A percentile compares a stretch with the other conserved stretches of the same genome.
Conservation (phyloP, 352 stramenopile species). For the Pythium insidiosum region DNA sequence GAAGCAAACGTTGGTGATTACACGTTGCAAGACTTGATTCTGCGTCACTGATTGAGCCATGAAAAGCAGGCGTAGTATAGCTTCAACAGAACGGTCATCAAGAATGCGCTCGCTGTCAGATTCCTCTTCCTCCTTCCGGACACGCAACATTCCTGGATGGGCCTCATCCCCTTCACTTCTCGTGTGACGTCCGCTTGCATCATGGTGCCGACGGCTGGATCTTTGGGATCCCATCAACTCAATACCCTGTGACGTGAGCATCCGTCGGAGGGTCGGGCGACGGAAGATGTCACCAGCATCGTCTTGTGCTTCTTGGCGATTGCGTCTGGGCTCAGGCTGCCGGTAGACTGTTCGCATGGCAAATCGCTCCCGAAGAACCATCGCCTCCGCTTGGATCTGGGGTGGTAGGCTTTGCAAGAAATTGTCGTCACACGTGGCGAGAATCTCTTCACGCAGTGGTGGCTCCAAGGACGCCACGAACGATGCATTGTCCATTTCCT, state of each 20-base stretch:
- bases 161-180: slow-evolving; percentile 14
- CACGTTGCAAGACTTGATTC: slow-evolving; percentile 72
- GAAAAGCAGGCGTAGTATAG: slow-evolving; percentile 67
- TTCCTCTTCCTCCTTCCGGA: slow-evolving; percentile 73
- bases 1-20: slow-evolving; percentile 72
- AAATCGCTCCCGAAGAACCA: slow-evolving; percentile 93
- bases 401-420: slow-evolving; percentile 94
- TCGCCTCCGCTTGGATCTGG: slow-evolving; percentile 92
- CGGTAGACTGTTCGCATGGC: slow-evolving; percentile 68
- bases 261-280: slow-evolving; percentile 65
- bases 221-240: slow-evolving; percentile 37
- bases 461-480: slow-evolving; percentile 95
- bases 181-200: slow-evolving; percentile 20
- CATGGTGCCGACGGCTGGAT: slow-evolving; percentile 22
- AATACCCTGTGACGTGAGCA: slow-evolving; percentile 65
- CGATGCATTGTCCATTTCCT: slow-evolving; percentile 98
- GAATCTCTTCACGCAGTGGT: slow-evolving; percentile 94
- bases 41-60: slow-evolving; percentile 77
- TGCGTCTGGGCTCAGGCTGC: slow-evolving; percentile 24
- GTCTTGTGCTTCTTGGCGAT: no score
- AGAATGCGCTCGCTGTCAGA: slow-evolving; percentile 46
- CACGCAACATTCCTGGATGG: slow-evolving; percentile 45
- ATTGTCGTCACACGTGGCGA: slow-evolving; percentile 93
- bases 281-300: slow-evolving; percentile 57
- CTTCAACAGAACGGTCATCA: slow-evolving; percentile 53